Conservation (phyloP, 345 rosid genomes). For the Populus ilicifolia region DNA sequence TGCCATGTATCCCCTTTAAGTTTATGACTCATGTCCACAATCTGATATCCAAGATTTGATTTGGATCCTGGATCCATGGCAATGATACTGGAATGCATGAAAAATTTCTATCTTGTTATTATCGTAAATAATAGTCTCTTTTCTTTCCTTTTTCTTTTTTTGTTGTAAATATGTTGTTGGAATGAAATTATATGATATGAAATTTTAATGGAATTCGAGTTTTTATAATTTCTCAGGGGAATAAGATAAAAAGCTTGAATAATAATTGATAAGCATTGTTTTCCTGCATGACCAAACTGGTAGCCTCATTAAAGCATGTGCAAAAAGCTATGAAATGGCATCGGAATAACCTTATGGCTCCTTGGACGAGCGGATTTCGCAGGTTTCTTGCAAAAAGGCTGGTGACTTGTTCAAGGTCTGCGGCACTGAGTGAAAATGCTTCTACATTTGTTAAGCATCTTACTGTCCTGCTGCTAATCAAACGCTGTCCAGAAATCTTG, state of each 20-base stretch:
- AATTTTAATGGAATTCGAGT: too few species aligned
- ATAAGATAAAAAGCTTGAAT: neutral
- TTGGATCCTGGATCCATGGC: too few species aligned
- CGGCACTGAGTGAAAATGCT: conserved; percentile 75
- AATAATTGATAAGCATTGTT: neutral
- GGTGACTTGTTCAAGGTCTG: conserved; percentile 83
- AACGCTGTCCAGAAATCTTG: conserved; percentile 40
- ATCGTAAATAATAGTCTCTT: too few species aligned
- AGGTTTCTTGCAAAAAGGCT: conserved; percentile 55
- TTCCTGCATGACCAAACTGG: neutral
- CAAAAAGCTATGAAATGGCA: neutral
- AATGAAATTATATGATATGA: too few species aligned
- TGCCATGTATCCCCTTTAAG: neutral
- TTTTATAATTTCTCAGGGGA: too few species aligned
- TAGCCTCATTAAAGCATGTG: neutral
- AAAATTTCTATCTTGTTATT: too few species aligned
- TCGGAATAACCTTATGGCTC: conserved; percentile 65
- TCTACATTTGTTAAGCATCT: conserved; percentile 71
- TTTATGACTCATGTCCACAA: too few species aligned
- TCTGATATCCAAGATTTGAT: too few species aligned
- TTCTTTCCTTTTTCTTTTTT: too few species aligned
- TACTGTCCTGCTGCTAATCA: conserved; percentile 54
- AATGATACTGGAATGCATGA: too few species aligned
- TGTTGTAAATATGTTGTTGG: too few species aligned
- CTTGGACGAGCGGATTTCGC: conserved; percentile 63